A percentile compares a stretch with the other conserved stretches of the same genome.
Evolutionary conservation across 2,329 filamentous ascomycete genomes (phyloP).

Genomic region (Amauroascus niger): DNA sequence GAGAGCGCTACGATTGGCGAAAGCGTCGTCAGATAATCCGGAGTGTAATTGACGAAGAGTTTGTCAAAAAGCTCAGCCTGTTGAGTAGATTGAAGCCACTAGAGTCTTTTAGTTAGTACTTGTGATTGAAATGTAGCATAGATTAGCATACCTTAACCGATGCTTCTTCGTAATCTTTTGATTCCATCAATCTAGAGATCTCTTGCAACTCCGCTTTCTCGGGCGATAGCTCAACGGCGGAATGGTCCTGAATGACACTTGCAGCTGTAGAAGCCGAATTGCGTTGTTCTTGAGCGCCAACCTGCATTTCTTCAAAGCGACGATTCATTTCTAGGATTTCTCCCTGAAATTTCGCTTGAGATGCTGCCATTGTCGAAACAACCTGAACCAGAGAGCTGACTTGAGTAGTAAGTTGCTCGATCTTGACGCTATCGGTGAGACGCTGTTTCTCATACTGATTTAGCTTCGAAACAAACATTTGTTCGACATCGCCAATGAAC

Average conservation of each 20-base stretch:
- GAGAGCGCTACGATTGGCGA: slow-evolving; percentile 51
- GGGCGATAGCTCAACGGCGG: slow-evolving; percentile 15
- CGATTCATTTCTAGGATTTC: slow-evolving; percentile 33
- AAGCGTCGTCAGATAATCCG: slow-evolving; percentile 46
- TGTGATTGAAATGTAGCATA: neutral
- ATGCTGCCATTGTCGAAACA: slow-evolving; percentile 36
- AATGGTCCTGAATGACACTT: slow-evolving; percentile 8
- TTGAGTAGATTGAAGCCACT: slow-evolving; percentile 53
- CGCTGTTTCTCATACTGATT: slow-evolving; percentile 44
- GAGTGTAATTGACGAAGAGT: slow-evolving; percentile 50
- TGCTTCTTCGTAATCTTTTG: slow-evolving; percentile 36
- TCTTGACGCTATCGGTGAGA: slow-evolving; percentile 47
- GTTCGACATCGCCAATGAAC: slow-evolving; percentile 58
- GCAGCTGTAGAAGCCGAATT: slow-evolving; percentile 13
- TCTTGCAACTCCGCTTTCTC: slow-evolving; percentile 37
- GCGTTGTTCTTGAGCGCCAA: slow-evolving; percentile 13
- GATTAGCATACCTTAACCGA: slow-evolving; percentile 34
- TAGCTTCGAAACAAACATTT: slow-evolving; percentile 45
- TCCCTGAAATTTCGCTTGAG: slow-evolving; percentile 35
- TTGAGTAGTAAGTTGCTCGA: slow-evolving; percentile 50
- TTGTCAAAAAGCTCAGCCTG: slow-evolving; percentile 53
- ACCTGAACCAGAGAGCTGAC: slow-evolving; percentile 47
- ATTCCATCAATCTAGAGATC: slow-evolving; percentile 33
- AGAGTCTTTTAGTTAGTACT: slow-evolving; percentile 17
- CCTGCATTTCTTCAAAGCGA: slow-evolving; percentile 20